phyloP scores from a whole-genome alignment of 208 protist genomes.

The Crithidia sp. region DNA sequence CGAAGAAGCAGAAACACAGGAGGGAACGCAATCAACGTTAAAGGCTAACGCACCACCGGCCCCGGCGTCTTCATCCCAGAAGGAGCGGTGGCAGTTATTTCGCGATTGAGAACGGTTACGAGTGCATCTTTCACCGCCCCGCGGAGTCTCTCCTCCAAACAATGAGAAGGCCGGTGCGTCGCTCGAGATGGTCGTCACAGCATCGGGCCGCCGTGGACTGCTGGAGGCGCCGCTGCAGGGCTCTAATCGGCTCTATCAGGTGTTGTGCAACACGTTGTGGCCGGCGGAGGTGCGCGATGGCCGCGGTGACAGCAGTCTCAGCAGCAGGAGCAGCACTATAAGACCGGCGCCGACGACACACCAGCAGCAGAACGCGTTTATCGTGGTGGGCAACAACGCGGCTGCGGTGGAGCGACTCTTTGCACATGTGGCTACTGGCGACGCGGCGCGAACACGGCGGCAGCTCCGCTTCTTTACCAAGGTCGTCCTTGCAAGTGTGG shows the following conservation, averaged over 20 bases:
- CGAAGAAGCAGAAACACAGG: neutral
- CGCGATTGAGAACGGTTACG: constrained; percentile 37
- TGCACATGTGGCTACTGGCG: neutral
- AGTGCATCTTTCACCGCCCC: constrained; percentile 28
- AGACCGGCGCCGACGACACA: too few relatives aligned
- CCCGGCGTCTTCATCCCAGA: neutral
- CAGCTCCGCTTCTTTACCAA: constrained; percentile 32
- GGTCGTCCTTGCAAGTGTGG: neutral
- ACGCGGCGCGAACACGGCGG: neutral
- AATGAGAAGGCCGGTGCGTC: neutral
- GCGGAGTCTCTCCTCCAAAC: neutral
- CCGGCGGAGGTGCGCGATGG: constrained; percentile 25
- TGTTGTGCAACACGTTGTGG: constrained; percentile 73
- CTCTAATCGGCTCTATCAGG: constrained; percentile 48
- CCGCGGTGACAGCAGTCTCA: neutral
- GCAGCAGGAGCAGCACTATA: neutral
- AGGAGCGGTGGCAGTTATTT: constrained; percentile 32
- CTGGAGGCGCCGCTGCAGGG: constrained; percentile 48
- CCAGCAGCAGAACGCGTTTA: constrained; percentile 5
- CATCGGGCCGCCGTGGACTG: constrained; percentile 31
- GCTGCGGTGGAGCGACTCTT: constrained; percentile 17
- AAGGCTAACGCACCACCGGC: too few relatives aligned
- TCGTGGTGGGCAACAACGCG: constrained; percentile 28
- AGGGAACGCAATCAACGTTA: too few relatives aligned
- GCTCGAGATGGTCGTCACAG: constrained; percentile 12